Evolutionary conservation across 768 basidiomycete genomes (phyloP).

Genomic region (Lenzites betulinus): DNA sequence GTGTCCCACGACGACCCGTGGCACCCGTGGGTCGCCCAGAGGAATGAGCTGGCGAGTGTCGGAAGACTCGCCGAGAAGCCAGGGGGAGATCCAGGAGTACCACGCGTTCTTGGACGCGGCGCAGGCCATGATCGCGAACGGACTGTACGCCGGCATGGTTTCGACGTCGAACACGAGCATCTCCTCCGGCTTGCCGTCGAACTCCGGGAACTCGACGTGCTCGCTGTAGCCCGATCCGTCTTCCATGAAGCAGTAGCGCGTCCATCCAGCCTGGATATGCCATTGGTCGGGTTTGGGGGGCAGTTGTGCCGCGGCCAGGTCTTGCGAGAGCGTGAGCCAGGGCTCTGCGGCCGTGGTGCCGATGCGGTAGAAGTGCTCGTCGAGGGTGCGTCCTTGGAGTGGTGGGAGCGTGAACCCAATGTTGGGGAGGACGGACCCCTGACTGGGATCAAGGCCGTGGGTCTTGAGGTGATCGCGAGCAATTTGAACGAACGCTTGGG

Average conservation of each 20-base stretch:
- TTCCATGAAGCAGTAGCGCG: slow-evolving; percentile 67
- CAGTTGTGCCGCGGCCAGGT: slow-evolving; percentile 52
- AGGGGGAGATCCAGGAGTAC: slow-evolving; percentile 97
- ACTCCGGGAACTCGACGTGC: slow-evolving; percentile 65
- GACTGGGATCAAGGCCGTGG: slow-evolving; percentile 79
- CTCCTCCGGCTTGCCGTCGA: slow-evolving; percentile 63
- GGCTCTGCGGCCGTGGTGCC: slow-evolving; percentile 72
- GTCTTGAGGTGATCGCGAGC: slow-evolving; percentile 77
- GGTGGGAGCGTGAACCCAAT: slow-evolving; percentile 80
- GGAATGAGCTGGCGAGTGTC: slow-evolving; percentile 71
- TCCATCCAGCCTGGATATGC: slow-evolving; percentile 80
- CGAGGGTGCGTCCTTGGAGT: slow-evolving; percentile 77
- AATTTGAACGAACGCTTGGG: slow-evolving; percentile 65
- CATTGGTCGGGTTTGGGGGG: slow-evolving; percentile 64
- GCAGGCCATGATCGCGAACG: slow-evolving; percentile 85
- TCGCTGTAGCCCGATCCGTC: slow-evolving; percentile 83
- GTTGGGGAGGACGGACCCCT: slow-evolving; percentile 80
- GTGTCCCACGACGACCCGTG: slow-evolving; percentile 85
- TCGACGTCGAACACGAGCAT: slow-evolving; percentile 94
- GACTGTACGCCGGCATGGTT: slow-evolving; percentile 81
- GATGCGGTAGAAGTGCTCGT: slow-evolving; percentile 87
- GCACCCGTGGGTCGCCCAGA: slow-evolving; percentile 52
- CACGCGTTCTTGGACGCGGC: slow-evolving; percentile 83
- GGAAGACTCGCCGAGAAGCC: slow-evolving; percentile 70
- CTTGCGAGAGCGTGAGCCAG: slow-evolving; percentile 69